Evolutionary conservation across 2,329 filamentous ascomycete species (phyloP).

Genomic region (Ceratocystiopsis sp.): DNA sequence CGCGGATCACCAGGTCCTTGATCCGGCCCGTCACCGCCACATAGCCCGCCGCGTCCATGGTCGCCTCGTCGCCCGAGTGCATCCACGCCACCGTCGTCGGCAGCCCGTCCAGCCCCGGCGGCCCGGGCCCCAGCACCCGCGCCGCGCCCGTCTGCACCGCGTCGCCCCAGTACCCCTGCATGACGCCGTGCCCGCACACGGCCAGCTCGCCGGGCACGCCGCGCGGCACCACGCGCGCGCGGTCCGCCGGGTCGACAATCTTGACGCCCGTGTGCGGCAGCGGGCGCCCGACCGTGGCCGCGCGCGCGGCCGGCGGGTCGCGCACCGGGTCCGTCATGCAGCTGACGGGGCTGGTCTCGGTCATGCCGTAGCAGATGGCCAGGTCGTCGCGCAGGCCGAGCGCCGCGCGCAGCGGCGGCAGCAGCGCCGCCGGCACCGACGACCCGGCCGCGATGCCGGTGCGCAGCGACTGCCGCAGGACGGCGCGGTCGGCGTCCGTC

Average conservation of each 20-base stretch:
- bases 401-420: slow-evolving; percentile 53
- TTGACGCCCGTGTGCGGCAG: slow-evolving; percentile 69
- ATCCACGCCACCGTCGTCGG: slow-evolving; percentile 52
- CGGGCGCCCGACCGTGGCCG: slow-evolving; percentile 58
- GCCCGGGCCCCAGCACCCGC: background rate
- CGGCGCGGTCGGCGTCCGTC: slow-evolving; percentile 4
- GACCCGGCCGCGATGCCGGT: slow-evolving; percentile 89
- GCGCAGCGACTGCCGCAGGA: slow-evolving; percentile 30
- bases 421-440: slow-evolving; percentile 67
- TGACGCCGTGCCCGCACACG: slow-evolving; percentile 69
- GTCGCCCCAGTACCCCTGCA: slow-evolving; percentile 84
- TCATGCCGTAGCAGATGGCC: slow-evolving; percentile 95
- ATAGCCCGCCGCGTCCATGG: slow-evolving; percentile 69
- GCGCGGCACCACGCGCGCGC: slow-evolving; percentile 39
- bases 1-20: slow-evolving; percentile 90
- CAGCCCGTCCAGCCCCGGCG: too few relatives aligned
- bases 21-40: slow-evolving; percentile 79
- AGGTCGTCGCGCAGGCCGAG: slow-evolving; percentile 68
- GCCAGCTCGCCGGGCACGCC: slow-evolving; percentile 65
- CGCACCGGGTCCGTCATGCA: slow-evolving; percentile 66
- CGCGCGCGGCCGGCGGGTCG: slow-evolving; percentile 59
- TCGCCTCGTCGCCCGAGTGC: slow-evolving; percentile 81
- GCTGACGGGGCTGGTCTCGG: slow-evolving; percentile 65
- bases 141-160: slow-evolving; percentile 51
- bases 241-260: slow-evolving; percentile 54